phyloP scores from a whole-genome alignment of 306 rosid genomes.

The Hippophae gyantsensis region DNA sequence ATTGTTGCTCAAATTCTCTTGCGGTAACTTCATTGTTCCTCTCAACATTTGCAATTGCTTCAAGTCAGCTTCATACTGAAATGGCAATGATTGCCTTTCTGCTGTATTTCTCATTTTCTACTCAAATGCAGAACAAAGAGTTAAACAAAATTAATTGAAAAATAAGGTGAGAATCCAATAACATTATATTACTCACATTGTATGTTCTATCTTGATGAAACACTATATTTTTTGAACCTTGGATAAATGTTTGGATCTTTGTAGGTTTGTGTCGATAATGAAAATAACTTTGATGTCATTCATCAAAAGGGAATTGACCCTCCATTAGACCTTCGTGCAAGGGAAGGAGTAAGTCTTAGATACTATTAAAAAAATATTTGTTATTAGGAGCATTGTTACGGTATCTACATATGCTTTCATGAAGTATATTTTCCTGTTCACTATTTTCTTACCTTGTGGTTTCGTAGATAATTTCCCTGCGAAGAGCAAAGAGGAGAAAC shows the following conservation, averaged over 20 bases:
- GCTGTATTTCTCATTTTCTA: slow-evolving; percentile 39
- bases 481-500: slow-evolving; percentile 97
- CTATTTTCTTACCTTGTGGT: not conserved
- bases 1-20: no score
- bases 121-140: slow-evolving; percentile 93
- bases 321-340: slow-evolving; percentile 84
- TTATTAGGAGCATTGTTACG: no score
- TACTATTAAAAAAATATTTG: no score
- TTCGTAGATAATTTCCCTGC: slow-evolving; percentile 73
- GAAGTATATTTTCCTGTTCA: not conserved
- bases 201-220: not conserved
- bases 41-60: no score
- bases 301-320: slow-evolving; percentile 98
- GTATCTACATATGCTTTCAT: no score
- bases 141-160: slow-evolving; percentile 71
- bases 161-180: slow-evolving; percentile 33
- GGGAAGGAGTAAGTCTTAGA: slow-evolving; percentile 38
- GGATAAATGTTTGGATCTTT: slow-evolving; percentile 6
- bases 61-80: no score
- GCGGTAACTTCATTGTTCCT: no score
- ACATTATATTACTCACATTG: not conserved
- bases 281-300: slow-evolving; percentile 70
- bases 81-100: no score
- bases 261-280: slow-evolving; percentile 76
- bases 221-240: not conserved